Evolutionary conservation across 1,284 basidiomycete genomes (phyloP).

Genomic region (Rhodotorula sp.): DNA sequence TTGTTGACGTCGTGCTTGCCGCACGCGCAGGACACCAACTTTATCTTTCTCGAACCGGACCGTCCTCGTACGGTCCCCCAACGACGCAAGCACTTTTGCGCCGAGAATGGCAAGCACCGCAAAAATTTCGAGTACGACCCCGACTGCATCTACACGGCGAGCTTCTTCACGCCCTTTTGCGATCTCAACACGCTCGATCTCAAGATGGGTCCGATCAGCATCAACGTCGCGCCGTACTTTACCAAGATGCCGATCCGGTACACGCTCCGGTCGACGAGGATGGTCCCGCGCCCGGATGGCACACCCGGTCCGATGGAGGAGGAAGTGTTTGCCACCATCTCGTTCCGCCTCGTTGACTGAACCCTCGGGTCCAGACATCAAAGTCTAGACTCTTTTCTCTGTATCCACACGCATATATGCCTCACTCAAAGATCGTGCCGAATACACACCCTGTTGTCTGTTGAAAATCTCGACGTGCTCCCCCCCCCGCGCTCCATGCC

Average conservation of each 20-base stretch:
- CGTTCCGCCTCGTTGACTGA: slow-evolving; percentile 51
- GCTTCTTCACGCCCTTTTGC: slow-evolving; percentile 42
- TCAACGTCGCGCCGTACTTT: slow-evolving; percentile 39
- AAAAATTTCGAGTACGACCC: slow-evolving; percentile 49
- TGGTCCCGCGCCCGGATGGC: slow-evolving; percentile 33
- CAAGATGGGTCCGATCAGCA: slow-evolving; percentile 12
- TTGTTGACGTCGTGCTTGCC: background rate
- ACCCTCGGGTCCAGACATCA: background rate
- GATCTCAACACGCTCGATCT: slow-evolving; percentile 45
- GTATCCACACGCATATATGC: no score
- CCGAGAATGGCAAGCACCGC: slow-evolving; percentile 43
- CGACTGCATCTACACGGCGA: slow-evolving; percentile 39
- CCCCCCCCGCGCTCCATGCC: no score
- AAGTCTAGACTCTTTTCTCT: no score
- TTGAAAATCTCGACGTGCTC: no score
- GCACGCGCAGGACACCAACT: slow-evolving; percentile 48
- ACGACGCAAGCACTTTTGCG: slow-evolving; percentile 50
- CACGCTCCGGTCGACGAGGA: slow-evolving; percentile 48
- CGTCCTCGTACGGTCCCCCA: slow-evolving; percentile 47
- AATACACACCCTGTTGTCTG: no score
- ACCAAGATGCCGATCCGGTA: slow-evolving; percentile 52
- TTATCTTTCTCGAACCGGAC: slow-evolving; percentile 49
- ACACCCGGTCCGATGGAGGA: slow-evolving; percentile 44
- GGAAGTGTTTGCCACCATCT: slow-evolving; percentile 50
- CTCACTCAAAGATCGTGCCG: no score